A percentile compares a stretch with the other conserved stretches of the same genome.
phyloP scores from a whole-genome alignment of 139 green algal genomes.

The Micromonas commoda region DNA sequence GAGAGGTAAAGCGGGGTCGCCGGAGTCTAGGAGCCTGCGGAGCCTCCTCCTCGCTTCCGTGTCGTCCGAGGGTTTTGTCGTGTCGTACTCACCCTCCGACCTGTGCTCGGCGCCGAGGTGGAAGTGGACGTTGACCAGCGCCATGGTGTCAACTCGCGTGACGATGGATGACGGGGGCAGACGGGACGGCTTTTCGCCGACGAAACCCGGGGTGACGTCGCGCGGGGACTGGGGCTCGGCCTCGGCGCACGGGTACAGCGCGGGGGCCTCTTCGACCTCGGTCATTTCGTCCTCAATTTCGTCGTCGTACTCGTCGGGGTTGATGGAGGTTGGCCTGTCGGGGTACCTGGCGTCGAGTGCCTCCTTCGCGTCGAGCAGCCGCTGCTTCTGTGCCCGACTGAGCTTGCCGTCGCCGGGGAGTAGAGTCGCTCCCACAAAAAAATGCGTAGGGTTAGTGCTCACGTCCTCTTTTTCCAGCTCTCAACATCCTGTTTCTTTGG shows the following conservation, averaged over 20 bases:
- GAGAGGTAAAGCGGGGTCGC: too few species aligned
- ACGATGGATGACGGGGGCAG: too few species aligned
- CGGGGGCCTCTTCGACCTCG: too few species aligned
- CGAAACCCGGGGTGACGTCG: not conserved
- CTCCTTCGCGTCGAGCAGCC: not conserved
- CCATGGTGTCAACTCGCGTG: not conserved
- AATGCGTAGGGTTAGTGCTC: too few species aligned
- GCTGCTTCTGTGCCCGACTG: not conserved
- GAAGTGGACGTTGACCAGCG: conserved; percentile 2
- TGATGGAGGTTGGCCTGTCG: not conserved
- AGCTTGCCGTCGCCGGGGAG: conserved; percentile 13
- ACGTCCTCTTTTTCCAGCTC: too few species aligned
- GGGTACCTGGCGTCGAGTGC: not conserved
- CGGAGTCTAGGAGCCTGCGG: too few species aligned
- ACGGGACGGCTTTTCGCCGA: not conserved
- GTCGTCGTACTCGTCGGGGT: not conserved
- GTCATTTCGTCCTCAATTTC: not conserved
- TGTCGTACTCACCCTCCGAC: not conserved
- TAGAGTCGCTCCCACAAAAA: too few species aligned
- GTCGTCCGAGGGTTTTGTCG: too few species aligned
- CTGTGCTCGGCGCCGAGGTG: not conserved
- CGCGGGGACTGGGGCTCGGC: not conserved
- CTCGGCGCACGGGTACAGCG: not conserved
- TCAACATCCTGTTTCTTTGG: too few species aligned
- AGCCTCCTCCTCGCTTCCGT: too few species aligned